phyloP scores from a whole-genome alignment of 768 basidiomycete species.

The Fomitopsis pulvina region DNA sequence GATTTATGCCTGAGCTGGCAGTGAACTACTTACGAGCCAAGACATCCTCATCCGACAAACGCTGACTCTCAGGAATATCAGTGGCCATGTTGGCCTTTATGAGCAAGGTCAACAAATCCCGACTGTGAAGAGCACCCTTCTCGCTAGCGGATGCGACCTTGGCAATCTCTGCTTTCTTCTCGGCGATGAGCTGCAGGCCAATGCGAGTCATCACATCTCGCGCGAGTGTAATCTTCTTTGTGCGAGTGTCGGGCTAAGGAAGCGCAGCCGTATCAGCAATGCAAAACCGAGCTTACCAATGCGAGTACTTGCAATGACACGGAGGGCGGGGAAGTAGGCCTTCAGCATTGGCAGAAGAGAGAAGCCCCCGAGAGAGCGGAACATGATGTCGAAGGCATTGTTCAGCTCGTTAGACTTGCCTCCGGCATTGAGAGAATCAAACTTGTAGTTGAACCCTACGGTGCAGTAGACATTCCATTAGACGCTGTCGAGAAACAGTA shows the following conservation, averaged over 20 bases:
- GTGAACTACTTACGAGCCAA: constrained; percentile 37
- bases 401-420: constrained; percentile 26
- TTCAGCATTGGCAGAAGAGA: constrained; percentile 8
- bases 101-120: constrained; percentile 54
- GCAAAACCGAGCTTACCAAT: too few species aligned
- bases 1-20: not conserved
- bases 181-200: constrained; percentile 22
- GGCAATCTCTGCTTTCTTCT: constrained; percentile 28
- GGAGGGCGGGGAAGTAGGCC: constrained; percentile 17
- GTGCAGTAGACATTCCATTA: not conserved
- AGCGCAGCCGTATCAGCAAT: not conserved
- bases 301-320: constrained; percentile 12
- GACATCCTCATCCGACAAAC: constrained; percentile 57
- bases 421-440: constrained; percentile 23
- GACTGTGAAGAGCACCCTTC: constrained; percentile 21
- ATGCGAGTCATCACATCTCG: constrained; percentile 20
- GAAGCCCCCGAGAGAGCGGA: constrained; percentile 9
- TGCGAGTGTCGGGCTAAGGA: constrained; percentile 1
- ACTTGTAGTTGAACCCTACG: constrained; percentile 29
- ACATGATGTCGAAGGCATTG: constrained; percentile 24
- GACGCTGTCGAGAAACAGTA: not conserved
- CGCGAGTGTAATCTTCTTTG: constrained; percentile 6
- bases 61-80: constrained; percentile 47
- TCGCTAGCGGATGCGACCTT: constrained; percentile 17
- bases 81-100: constrained; percentile 59